Percentiles rank a stretch among this genome's conserved stretches.
These are phyloP conservation scores for Chlorella sp. DNA, from an alignment of 139 green algal genomes.

Conservation along the genomic window DNA sequence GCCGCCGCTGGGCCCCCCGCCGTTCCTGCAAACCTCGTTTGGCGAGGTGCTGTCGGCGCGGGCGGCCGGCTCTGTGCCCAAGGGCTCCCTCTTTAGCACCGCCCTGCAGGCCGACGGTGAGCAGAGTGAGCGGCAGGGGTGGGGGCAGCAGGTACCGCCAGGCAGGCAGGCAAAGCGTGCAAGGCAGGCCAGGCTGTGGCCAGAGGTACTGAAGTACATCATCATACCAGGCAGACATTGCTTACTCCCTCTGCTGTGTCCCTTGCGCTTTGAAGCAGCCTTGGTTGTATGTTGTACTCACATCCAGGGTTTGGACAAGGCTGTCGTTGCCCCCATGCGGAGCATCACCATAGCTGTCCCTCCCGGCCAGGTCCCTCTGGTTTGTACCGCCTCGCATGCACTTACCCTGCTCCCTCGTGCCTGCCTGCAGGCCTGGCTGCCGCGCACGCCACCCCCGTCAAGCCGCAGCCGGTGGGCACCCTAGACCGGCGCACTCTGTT, in stretches of 20 bases:
- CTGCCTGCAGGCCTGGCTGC: conserved; percentile 3
- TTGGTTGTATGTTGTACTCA: too few species aligned
- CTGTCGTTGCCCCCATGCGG: neutral
- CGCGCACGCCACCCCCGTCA: conserved; percentile 30
- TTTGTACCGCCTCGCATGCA: too few species aligned
- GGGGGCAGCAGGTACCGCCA: too few species aligned
- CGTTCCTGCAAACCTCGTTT: conserved; percentile 33
- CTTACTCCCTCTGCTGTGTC: too few species aligned
- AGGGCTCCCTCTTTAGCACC: conserved; percentile 16
- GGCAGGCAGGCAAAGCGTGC: neutral
- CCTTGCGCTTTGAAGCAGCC: too few species aligned
- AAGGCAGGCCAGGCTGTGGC: too few species aligned
- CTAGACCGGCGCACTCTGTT: neutral
- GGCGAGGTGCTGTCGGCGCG: conserved; percentile 46
- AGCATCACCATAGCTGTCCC: neutral
- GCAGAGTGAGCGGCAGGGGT: neutral
- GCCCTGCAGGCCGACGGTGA: conserved; percentile 4
- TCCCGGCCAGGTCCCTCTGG: neutral
- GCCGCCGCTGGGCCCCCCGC: neutral
- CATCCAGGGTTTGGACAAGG: too few species aligned
- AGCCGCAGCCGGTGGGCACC: neutral
- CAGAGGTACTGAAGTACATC: too few species aligned
- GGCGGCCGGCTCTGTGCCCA: conserved; percentile 1
- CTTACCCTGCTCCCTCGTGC: neutral
- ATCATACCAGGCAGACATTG: too few species aligned